phyloP scores from a whole-genome alignment of 495 filamentous ascomycete species.

The Lophiostoma macrostomum region DNA sequence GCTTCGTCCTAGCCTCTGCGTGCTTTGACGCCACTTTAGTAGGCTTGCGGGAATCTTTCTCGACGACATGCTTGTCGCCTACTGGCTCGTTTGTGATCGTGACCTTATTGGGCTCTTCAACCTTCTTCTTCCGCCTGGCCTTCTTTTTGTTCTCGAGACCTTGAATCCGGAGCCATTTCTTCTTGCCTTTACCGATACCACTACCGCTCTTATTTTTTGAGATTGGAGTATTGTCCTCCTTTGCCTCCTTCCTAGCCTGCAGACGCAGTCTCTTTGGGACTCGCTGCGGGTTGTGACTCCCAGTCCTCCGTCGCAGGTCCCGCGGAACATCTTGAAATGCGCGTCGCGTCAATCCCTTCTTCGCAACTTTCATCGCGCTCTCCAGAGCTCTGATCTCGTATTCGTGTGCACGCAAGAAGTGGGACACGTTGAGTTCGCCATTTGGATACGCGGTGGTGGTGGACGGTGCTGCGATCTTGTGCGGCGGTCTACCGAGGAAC shows the following conservation, averaged over 20 bases:
- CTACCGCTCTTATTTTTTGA: constrained; percentile 68
- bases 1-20: constrained; percentile 3
- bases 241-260: constrained; percentile 76
- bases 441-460: constrained; percentile 23
- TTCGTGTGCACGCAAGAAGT: constrained; percentile 75
- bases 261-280: constrained; percentile 75
- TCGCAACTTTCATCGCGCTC: constrained; percentile 70
- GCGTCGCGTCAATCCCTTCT: constrained; percentile 61
- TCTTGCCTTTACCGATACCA: constrained; percentile 53
- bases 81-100: background rate
- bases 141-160: constrained; percentile 69
- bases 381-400: constrained; percentile 87
- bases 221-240: constrained; percentile 87
- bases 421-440: constrained; percentile 25
- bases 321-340: constrained; percentile 90
- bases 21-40: background rate
- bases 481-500: constrained; percentile 2
- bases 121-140: constrained; percentile 43
- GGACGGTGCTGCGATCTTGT: constrained; percentile 13
- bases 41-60: background rate
- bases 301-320: constrained; percentile 77
- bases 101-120: constrained; percentile 7
- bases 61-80: background rate
- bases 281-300: constrained; percentile 89
- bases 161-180: constrained; percentile 72